Conservation (phyloP, 192 early-diverging fungal genomes). For the Mortierella claussenii region DNA sequence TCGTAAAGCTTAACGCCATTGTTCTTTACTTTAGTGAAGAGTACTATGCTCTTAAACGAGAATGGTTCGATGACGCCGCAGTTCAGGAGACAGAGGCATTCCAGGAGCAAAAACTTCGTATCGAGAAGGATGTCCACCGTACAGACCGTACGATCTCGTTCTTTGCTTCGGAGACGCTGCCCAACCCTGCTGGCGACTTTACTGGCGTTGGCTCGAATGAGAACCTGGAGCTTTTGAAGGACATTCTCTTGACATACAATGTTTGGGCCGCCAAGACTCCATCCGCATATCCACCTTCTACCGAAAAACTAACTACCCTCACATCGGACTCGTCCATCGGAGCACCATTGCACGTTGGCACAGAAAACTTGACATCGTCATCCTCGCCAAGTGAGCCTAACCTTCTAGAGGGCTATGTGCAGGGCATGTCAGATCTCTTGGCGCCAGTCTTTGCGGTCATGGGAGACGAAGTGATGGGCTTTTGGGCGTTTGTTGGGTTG, state of each 20-base stretch:
- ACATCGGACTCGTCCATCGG: not conserved
- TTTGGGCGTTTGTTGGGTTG: slow-evolving; percentile 92
- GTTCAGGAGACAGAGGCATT: slow-evolving; percentile 66
- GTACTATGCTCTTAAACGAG: slow-evolving; percentile 71
- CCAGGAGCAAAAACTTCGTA: slow-evolving; percentile 79
- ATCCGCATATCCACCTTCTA: not conserved
- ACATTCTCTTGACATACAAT: slow-evolving; percentile 94
- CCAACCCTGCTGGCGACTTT: slow-evolving; percentile 56
- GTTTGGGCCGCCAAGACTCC: slow-evolving; percentile 57
- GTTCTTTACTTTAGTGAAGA: slow-evolving; percentile 57
- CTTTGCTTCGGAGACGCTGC: slow-evolving; percentile 77
- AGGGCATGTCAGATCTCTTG: slow-evolving; percentile 97
- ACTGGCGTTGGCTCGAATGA: slow-evolving; percentile 70
- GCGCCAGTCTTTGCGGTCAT: slow-evolving; percentile 91
- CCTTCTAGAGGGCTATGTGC: slow-evolving; percentile 81
- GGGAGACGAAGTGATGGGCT: slow-evolving; percentile 88
- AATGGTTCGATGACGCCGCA: slow-evolving; percentile 71
- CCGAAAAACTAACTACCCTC: not conserved
- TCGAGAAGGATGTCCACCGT: slow-evolving; percentile 96
- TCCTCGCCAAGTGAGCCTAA: slow-evolving; percentile 18
- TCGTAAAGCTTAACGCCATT: no score
- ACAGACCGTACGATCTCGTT: slow-evolving; percentile 91
- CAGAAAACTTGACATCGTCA: not conserved
- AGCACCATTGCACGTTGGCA: no score
- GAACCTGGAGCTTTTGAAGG: slow-evolving; percentile 88